Conservation (phyloP, 1,284 basidiomycete species). For the Ceratobasidium sp. region DNA sequence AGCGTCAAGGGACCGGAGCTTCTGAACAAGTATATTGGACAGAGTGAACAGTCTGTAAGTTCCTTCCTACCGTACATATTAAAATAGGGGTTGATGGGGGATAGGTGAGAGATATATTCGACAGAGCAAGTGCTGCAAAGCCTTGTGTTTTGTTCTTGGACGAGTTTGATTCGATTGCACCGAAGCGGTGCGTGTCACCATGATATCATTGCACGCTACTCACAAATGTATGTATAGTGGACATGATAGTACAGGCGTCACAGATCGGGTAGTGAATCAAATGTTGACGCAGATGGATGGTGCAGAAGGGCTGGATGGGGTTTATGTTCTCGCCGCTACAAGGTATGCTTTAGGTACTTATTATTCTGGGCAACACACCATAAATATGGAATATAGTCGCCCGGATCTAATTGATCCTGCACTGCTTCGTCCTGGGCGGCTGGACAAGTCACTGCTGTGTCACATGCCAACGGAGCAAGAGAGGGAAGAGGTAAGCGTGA, state of each 20-base stretch:
- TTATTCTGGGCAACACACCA: neutral
- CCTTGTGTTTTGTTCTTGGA: slow-evolving; percentile 99
- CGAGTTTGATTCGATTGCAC: slow-evolving; percentile 98
- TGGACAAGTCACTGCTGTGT: slow-evolving; percentile 94
- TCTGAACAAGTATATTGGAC: slow-evolving; percentile 98
- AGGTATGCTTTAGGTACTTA: slow-evolving; percentile 61
- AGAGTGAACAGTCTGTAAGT: slow-evolving; percentile 89
- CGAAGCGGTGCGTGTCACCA: slow-evolving; percentile 73
- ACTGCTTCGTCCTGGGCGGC: slow-evolving; percentile 90
- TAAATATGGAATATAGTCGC: slow-evolving; percentile 60
- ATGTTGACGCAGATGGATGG: slow-evolving; percentile 99
- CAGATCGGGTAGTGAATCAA: slow-evolving; percentile 98
- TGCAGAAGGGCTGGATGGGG: slow-evolving; percentile 95
- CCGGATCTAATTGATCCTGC: slow-evolving; percentile 98
- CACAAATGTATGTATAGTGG: slow-evolving; percentile 65
- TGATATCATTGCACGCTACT: slow-evolving; percentile 2
- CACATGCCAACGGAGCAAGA: slow-evolving; percentile 86
- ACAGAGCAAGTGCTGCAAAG: slow-evolving; percentile 93
- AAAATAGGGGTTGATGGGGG: neutral
- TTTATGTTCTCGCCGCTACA: slow-evolving; percentile 97
- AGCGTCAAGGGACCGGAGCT: slow-evolving; percentile 98
- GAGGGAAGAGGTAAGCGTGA: slow-evolving; percentile 70
- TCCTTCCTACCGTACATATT: neutral
- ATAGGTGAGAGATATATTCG: slow-evolving; percentile 92
- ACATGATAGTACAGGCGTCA: slow-evolving; percentile 98